Evolutionary conservation across 2,329 filamentous ascomycete genomes (phyloP), one percentile per base, ranked within the genome.

Genomic region (Herpomyces periplanetae): DNA sequence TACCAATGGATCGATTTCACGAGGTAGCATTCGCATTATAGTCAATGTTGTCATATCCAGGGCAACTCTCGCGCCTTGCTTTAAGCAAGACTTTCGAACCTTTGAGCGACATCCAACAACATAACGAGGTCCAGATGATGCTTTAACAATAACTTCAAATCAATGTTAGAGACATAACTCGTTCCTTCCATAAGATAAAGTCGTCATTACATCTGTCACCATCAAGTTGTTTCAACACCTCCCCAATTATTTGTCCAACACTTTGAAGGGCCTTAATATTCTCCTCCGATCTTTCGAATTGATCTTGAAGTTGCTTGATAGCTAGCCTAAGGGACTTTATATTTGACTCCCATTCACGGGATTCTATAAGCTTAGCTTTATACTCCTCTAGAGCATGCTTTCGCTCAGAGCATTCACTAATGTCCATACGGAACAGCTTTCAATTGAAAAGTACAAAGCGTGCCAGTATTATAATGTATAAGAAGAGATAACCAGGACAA

Each of bases 251-350:
- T 46, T 96, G 80, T 19, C 80, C 80, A 21, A 96, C 80, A 40
- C 80, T 91, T 47, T 96, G 80, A 34, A 96, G 47, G 28, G 80
- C 80, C 49, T 96, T 96, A 50, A 96, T 91, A 45, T 91, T 91
- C 29, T 96, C 84, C 39, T 96, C 80, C 20, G 80, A 91, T 29
- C 75, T 59, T 39, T 96, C 75, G 34, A 73, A 96, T 32, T 91
- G 73, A 35, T 65, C 71, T 38, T 87, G 69, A 21, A 91, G 44
- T 24, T 64, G 69, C 47, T 91, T 96, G 41, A 96, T 88, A 30
- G 88, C 80, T 42, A 87, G 47, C 26, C 80, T 66, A 31, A 96
- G 47, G 20, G 62, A 56, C 48, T 91, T 96, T 25, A 96, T 55
- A 51, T 91, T 96, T 20, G 75, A 63, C 42, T 96, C 84, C 71